phyloP scores from a whole-genome alignment of 2,329 filamentous ascomycete genomes.

The Penicillium freii region DNA sequence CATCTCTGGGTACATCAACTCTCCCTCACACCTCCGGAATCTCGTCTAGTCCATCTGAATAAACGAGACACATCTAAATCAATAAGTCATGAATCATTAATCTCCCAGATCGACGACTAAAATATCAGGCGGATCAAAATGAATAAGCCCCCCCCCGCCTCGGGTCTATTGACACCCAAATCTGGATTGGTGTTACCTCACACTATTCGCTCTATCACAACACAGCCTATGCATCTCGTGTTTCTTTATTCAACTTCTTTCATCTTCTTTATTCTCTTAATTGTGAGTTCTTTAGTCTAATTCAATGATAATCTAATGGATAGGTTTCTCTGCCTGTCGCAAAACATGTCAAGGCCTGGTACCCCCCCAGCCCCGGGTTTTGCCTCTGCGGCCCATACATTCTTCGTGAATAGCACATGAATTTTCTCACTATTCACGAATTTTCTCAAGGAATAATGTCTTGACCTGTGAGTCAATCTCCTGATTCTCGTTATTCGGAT shows the following conservation, averaged over 20 bases:
- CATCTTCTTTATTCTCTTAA: background rate
- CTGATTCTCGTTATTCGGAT: constrained; percentile 7
- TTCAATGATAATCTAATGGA: constrained; percentile 1
- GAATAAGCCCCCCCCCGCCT: background rate
- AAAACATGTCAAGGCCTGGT: background rate
- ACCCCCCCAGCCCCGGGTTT: background rate
- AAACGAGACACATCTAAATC: background rate
- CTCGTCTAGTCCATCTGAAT: background rate
- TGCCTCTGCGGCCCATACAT: constrained; percentile 13
- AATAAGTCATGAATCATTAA: background rate
- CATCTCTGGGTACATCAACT: background rate
- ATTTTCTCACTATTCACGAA: background rate
- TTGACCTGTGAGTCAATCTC: constrained; percentile 5
- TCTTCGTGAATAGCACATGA: background rate
- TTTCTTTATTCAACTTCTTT: constrained; percentile 7
- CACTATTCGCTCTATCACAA: constrained; percentile 3
- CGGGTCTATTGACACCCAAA: constrained; percentile 28
- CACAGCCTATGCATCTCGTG: background rate
- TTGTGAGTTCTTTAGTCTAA: background rate
- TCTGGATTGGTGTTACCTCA: constrained; percentile 13
- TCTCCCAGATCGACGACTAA: background rate
- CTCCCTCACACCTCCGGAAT: background rate
- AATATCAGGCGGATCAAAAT: constrained; percentile 3
- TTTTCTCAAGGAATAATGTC: constrained; percentile 1
- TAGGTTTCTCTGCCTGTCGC: constrained; percentile 4